Conservation (phyloP, 495 filamentous ascomycete genomes). For the Symbiotaphrina buchneri region DNA sequence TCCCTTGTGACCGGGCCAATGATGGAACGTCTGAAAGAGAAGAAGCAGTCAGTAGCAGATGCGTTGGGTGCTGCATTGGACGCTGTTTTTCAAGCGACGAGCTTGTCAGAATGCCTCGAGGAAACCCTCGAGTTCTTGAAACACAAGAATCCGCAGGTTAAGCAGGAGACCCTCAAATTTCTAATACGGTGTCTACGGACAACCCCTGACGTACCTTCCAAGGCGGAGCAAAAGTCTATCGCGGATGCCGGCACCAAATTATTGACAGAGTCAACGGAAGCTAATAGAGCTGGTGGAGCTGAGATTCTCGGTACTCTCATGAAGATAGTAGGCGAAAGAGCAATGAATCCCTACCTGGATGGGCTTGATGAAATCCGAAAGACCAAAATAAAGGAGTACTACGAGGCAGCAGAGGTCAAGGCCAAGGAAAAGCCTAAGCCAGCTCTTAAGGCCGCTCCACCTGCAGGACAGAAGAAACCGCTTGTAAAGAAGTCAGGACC, state of each 20-base stretch:
- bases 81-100: constrained; percentile 60
- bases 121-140: constrained; percentile 68
- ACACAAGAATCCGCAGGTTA: constrained; percentile 95
- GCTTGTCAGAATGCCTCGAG: constrained; percentile 63
- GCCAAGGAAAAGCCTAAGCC: constrained; percentile 94
- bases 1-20: constrained; percentile 61
- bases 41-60: constrained; percentile 78
- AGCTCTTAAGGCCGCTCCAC: constrained; percentile 22
- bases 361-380: constrained; percentile 91
- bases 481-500: constrained; percentile 29
- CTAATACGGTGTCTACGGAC: constrained; percentile 70
- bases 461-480: constrained; percentile 28
- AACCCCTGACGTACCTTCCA: constrained; percentile 60
- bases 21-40: constrained; percentile 89
- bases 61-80: constrained; percentile 70
- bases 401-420: constrained; percentile 79
- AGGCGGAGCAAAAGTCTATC: constrained; percentile 64
- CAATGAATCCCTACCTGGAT: constrained; percentile 92
- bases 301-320: constrained; percentile 87
- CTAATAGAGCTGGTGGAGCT: constrained; percentile 63
- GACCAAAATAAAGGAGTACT: constrained; percentile 89
- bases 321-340: constrained; percentile 95
- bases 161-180: constrained; percentile 82
- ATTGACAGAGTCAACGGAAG: constrained; percentile 70
- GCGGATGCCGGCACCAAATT: constrained; percentile 74